Conservation (phyloP, 768 basidiomycete species). For the Harrya chromipes region DNA sequence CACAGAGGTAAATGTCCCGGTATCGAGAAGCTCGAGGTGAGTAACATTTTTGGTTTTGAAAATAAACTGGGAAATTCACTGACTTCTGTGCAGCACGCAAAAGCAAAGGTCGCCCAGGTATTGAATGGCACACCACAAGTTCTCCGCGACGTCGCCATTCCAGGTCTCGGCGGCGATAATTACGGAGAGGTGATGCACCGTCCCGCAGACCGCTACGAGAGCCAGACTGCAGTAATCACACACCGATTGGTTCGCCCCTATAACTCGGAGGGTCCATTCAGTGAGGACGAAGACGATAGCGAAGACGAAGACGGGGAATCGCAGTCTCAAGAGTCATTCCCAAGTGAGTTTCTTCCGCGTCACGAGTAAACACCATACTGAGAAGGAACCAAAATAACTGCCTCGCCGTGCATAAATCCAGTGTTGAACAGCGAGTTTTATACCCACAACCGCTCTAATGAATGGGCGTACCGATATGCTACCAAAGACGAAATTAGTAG, state of each 20-base stretch:
- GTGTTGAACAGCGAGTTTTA: constrained; percentile 24
- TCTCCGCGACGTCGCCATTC: not conserved
- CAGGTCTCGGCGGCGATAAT: not conserved
- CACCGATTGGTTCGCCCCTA: not conserved
- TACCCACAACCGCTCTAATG: constrained; percentile 1
- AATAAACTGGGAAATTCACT: constrained; percentile 4
- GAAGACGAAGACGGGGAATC: constrained; percentile 17
- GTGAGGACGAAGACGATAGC: constrained; percentile 20
- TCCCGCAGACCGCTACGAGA: not conserved
- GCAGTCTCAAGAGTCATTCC: constrained; percentile 19
- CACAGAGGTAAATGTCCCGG: constrained; percentile 29
- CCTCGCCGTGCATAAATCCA: constrained; percentile 2
- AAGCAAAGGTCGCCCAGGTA: not conserved
- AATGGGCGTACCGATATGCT: constrained; percentile 32
- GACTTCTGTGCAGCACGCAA: constrained; percentile 19
- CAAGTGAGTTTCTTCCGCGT: constrained; percentile 18
- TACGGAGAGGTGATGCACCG: constrained; percentile 1
- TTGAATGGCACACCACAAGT: not conserved
- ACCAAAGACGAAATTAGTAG: constrained; percentile 29
- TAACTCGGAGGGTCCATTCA: constrained; percentile 4
- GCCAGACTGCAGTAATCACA: not conserved
- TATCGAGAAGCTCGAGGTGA: constrained; percentile 26
- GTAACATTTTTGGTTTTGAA: too few species aligned
- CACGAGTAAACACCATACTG: not conserved
- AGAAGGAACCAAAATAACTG: not conserved